Evolutionary conservation across 352 stramenopile genomes (phyloP), one percentile per base, ranked within the genome.

Genomic region (Pythium angustatum): DNA sequence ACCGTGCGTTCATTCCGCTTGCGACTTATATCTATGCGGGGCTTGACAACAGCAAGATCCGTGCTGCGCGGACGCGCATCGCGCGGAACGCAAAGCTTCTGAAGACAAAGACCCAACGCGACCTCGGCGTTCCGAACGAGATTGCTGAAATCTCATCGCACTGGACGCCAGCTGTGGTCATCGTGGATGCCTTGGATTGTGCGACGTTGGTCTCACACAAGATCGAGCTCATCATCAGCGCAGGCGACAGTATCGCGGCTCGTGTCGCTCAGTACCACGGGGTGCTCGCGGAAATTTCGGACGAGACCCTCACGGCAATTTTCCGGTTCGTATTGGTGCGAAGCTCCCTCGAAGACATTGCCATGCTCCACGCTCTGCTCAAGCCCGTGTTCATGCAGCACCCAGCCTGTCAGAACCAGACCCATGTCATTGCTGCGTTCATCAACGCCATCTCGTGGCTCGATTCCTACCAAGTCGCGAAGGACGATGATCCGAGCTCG

Each of bases 171-270:
- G 79, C 76, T 0, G 76, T 79, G 8, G 71, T 75, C 34, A 79
- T 85, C 22, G 64, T 93, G 15, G 81, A 88, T 55, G 72, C 76
- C 30, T 66, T 96, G 19, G 87, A 96, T 49, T 91, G 80, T 45
- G 75, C 88, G 17, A 93, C 87, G 22, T 68, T 96, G 2, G 79
- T 85, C 28, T 90, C 85, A 15, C 85, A 94, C 75, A 96, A 96
- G 68, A 75, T 94, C 36, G 83, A 93, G 30, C 61, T 93, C 17
- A 81, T 95, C 47, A 62, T 92, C 21, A 73, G 66, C 19, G 81
- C 81, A 15, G 82, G 75, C 1, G 81, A 77, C 38, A 60, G 62
- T 10, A 87, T 93, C 47, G 71, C 64, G 2, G 58, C 84, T 12
- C 75, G 63, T 8, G 84, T 95, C 44, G 71, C 73, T 4, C 58